Evolutionary conservation across 140 eudicot genomes (phyloP), one percentile per base, ranked within the genome.

Genomic region (Anethum foeniculum): DNA sequence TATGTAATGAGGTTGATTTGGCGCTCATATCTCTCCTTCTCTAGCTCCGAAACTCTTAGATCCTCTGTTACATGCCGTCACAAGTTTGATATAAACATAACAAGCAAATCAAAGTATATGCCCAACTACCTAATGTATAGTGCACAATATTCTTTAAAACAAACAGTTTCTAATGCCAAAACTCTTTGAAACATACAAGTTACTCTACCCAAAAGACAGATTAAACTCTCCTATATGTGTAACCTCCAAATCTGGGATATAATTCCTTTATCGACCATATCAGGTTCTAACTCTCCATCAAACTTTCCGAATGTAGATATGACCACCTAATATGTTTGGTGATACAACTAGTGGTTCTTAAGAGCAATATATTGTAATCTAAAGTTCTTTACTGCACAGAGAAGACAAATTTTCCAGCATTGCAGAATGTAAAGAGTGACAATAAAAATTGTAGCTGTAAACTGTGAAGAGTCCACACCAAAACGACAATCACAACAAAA

Each of bases 1-100:
- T 4, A 80, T 75, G 64, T 18, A 28, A 62, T 77, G 75, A 73
- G 32, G 82, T 77, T 80, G 73, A 75, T 76, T 67, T 19, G 68
- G 69, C 54, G 51, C 80, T 74, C 64, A 62, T 48, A 80, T 19
- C 43, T 73, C 83, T 34, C 58, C 36, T 44, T 76, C 65, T 18
- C 62, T 62, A 6, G 28, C 72, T 25, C 36, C 3, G 16, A 4
- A 13, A 67, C 38, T 30, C 19, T 65, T 65, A 65, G 18, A 65
- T 28, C n/a, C 18, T 71, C 15, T 2, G 27, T 4, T 30, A 71
- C 43, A 71, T 27, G 74, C 43, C 4, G 41, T 64, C 14, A 28
- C 72, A 28, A 64, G 71, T 62, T 7, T 10, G 13, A 25, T 56
- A 10, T 9, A 9, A 25, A 64, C 13, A 11, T 11, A 62, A 62